phyloP scores from a whole-genome alignment of 2,329 filamentous ascomycete genomes.

The Westerdykella ornata region DNA sequence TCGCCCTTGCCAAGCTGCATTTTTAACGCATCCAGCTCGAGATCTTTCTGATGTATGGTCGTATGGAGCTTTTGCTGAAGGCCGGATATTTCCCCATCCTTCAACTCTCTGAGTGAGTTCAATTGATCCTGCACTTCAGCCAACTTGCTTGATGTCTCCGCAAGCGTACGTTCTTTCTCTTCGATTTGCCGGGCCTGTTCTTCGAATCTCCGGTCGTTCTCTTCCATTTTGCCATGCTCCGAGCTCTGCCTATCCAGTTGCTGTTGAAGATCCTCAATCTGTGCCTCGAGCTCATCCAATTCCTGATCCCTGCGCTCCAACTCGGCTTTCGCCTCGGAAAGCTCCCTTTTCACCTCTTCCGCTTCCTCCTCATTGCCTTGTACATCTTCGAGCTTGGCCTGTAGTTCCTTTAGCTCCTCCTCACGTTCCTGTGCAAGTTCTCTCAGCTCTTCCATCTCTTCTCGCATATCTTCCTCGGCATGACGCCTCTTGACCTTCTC shows the following conservation, averaged over 20 bases:
- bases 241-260: conserved; percentile 28
- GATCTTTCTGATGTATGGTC: conserved; percentile 46
- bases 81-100: no score
- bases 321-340: conserved; percentile 32
- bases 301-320: conserved; percentile 29
- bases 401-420: conserved; percentile 30
- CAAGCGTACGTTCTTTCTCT: conserved; percentile 25
- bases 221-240: conserved; percentile 22
- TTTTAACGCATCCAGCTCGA: conserved; percentile 34
- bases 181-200: conserved; percentile 31
- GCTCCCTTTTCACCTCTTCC: conserved; percentile 30
- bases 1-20: conserved; percentile 22
- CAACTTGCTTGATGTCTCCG: conserved; percentile 29
- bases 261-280: conserved; percentile 30
- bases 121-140: conserved; percentile 40
- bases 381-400: conserved; percentile 30
- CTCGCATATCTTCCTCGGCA: conserved; percentile 61
- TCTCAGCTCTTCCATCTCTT: conserved; percentile 50
- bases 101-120: no score
- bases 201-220: conserved; percentile 27
- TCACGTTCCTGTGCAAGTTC: conserved; percentile 41
- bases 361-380: conserved; percentile 29
- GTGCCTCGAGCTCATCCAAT: conserved; percentile 35
- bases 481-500: conserved; percentile 73
- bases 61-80: conserved; percentile 32